Conservation (phyloP, 306 rosid species). For the Purshia tridentata region DNA sequence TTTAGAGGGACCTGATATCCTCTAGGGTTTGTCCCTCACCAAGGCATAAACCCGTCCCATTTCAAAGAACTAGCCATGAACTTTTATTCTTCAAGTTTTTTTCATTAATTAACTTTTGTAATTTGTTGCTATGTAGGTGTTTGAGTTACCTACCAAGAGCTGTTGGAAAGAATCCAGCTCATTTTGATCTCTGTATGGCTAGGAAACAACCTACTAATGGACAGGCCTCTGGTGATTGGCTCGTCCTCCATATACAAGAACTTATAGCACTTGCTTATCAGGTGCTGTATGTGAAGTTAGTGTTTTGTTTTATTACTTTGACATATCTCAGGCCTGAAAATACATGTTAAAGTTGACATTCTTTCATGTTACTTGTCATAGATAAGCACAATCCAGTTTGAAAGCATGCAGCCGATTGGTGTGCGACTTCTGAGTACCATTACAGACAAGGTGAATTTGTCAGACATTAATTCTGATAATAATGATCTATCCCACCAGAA, state of each 20-base stretch:
- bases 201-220: constrained; percentile 56
- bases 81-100: not conserved
- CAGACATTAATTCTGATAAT: not conserved
- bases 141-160: constrained; percentile 85
- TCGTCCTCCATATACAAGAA: constrained; percentile 87
- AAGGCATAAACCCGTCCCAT: not conserved
- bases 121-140: constrained; percentile 59
- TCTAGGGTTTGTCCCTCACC: constrained; percentile 1
- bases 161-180: constrained; percentile 84
- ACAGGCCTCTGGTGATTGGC: constrained; percentile 67
- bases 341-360: constrained; percentile 23
- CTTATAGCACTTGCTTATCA: constrained; percentile 96
- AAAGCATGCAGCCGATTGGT: constrained; percentile 93
- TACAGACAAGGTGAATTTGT: constrained; percentile 73
- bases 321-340: not conserved
- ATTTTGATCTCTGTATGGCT: constrained; percentile 82
- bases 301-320: constrained; percentile 14
- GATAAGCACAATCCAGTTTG: constrained; percentile 97
- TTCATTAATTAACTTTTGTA: constrained; percentile 18
- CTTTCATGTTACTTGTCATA: constrained; percentile 28
- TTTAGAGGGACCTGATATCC: constrained; percentile 1
- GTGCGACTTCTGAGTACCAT: constrained; percentile 78
- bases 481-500: not conserved
- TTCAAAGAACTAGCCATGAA: not conserved
- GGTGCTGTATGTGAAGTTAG: constrained; percentile 47